These are phyloP conservation scores for Thecaphora thlaspeos DNA, from an alignment of 1,284 basidiomycete species.

Conservation along the genomic window DNA sequence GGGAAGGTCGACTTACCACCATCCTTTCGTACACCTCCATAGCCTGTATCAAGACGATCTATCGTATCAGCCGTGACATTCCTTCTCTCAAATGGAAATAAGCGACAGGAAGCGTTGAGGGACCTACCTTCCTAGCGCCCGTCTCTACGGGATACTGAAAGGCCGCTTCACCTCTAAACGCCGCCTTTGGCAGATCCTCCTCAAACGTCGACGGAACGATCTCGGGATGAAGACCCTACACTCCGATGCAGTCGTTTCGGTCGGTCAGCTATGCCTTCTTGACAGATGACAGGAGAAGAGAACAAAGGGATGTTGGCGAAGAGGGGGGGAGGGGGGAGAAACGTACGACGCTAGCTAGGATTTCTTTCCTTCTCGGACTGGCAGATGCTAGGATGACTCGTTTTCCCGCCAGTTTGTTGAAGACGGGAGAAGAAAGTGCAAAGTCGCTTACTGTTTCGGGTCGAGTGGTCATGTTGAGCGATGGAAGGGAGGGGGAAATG, in stretches of 20 bases:
- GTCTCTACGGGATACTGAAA: conserved; percentile 94
- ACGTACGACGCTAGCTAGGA: conserved; percentile 47
- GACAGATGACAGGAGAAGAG: no score
- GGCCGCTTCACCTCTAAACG: conserved; percentile 68
- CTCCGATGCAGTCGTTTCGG: no score
- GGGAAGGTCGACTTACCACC: conserved; percentile 27
- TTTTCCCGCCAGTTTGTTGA: conserved; percentile 48
- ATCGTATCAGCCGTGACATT: no score
- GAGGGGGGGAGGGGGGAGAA: no score
- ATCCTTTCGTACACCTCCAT: conserved; percentile 50
- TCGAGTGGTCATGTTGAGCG: conserved; percentile 6
- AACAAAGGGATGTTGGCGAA: no score
- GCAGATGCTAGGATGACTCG: conserved; percentile 48
- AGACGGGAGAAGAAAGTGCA: conserved; percentile 46
- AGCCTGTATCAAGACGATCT: conserved; percentile 53
- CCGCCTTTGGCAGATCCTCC: conserved; percentile 72
- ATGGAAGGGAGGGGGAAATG: not conserved
- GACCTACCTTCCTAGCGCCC: conserved; percentile 71
- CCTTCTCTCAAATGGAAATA: no score
- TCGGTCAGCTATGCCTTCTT: no score
- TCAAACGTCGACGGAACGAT: conserved; percentile 83
- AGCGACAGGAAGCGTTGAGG: no score
- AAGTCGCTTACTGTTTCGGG: conserved; percentile 25
- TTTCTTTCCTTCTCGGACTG: conserved; percentile 47
- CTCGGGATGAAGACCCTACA: conserved; percentile 80